These are phyloP conservation scores for Ustilago esculenta DNA, from an alignment of 1,284 basidiomycete species.

Conservation along the genomic window DNA sequence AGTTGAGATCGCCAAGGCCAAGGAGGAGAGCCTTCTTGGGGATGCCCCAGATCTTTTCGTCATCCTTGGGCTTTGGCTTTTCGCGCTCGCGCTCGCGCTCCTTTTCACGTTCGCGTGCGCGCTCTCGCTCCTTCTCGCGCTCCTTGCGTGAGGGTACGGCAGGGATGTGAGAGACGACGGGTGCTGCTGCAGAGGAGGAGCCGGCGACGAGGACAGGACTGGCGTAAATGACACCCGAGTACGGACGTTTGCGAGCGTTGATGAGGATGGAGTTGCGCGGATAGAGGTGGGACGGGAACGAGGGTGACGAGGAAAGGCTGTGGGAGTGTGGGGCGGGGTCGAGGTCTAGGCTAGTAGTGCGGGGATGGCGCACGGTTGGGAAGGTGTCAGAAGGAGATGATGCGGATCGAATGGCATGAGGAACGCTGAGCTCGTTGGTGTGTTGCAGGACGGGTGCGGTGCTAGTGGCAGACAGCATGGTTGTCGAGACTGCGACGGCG, in stretches of 20 bases:
- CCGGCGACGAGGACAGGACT: slow-evolving; percentile 5
- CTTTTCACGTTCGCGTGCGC: slow-evolving; percentile 41
- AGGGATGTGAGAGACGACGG: slow-evolving; percentile 49
- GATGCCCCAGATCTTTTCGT: slow-evolving; percentile 61
- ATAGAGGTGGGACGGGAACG: slow-evolving; percentile 13
- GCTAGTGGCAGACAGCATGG: slow-evolving; percentile 36
- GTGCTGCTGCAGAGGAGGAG: slow-evolving; percentile 15
- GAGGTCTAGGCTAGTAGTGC: slow-evolving; percentile 35
- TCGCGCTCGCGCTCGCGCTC: slow-evolving; percentile 42
- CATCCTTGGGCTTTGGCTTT: slow-evolving; percentile 38
- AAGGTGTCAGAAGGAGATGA: slow-evolving; percentile 28
- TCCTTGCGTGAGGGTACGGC: slow-evolving; percentile 45
- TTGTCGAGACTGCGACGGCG: not conserved
- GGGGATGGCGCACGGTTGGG: slow-evolving; percentile 20
- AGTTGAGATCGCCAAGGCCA: slow-evolving; percentile 58
- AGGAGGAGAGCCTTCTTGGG: slow-evolving; percentile 60
- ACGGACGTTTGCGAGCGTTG: slow-evolving; percentile 42
- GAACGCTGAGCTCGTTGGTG: slow-evolving; percentile 23
- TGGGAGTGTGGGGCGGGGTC: slow-evolving; percentile 8
- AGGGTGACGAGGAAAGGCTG: slow-evolving; percentile 23
- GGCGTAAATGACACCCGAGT: slow-evolving; percentile 38
- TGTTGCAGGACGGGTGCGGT: slow-evolving; percentile 27
- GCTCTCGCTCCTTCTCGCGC: slow-evolving; percentile 47
- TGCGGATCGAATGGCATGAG: slow-evolving; percentile 26
- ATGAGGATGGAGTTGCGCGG: slow-evolving; percentile 48